A percentile compares a stretch with the other conserved stretches of the same genome.
Evolutionary conservation across 176 grass and related monocot genomes (phyloP).

Genomic region (Carex cristatella): DNA sequence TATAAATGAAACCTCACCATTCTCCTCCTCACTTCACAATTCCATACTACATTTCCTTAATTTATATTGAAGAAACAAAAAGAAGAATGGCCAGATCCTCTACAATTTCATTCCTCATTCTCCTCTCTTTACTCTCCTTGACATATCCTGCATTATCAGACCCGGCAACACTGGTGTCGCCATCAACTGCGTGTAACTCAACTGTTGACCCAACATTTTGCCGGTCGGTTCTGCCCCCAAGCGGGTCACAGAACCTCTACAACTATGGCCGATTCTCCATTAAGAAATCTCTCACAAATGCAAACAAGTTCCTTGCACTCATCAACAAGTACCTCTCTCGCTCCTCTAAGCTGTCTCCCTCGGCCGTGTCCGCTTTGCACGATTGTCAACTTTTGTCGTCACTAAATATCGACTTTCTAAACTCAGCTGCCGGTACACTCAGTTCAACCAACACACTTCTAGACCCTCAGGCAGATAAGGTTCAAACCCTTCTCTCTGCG

Average conservation of each 20-base stretch:
- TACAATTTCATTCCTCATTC: slow-evolving; percentile 24
- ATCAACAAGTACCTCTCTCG: slow-evolving; percentile 60
- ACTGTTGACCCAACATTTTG: slow-evolving; percentile 72
- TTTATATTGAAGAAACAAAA: neutral
- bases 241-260: slow-evolving; percentile 65
- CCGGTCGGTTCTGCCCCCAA: slow-evolving; percentile 57
- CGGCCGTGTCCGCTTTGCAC: slow-evolving; percentile 50
- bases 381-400: slow-evolving; percentile 73
- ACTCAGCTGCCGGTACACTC: slow-evolving; percentile 38
- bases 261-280: slow-evolving; percentile 80
- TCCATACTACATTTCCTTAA: neutral
- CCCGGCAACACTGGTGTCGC: slow-evolving; percentile 40
- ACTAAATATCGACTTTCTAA: slow-evolving; percentile 82
- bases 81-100: slow-evolving; percentile 10
- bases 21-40: neutral
- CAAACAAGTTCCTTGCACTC: slow-evolving; percentile 55
- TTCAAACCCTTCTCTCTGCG: slow-evolving; percentile 76
- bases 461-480: slow-evolving; percentile 65
- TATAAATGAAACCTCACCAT: slow-evolving; percentile 8
- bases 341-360: slow-evolving; percentile 32
- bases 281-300: slow-evolving; percentile 60
- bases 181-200: slow-evolving; percentile 58
- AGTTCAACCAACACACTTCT: slow-evolving; percentile 49
- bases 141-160: slow-evolving; percentile 29
- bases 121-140: slow-evolving; percentile 29